Evolutionary conservation across 148 eudicot species (phyloP), one percentile per base, ranked within the genome.

Genomic region (Chenopodium berlandieri): DNA sequence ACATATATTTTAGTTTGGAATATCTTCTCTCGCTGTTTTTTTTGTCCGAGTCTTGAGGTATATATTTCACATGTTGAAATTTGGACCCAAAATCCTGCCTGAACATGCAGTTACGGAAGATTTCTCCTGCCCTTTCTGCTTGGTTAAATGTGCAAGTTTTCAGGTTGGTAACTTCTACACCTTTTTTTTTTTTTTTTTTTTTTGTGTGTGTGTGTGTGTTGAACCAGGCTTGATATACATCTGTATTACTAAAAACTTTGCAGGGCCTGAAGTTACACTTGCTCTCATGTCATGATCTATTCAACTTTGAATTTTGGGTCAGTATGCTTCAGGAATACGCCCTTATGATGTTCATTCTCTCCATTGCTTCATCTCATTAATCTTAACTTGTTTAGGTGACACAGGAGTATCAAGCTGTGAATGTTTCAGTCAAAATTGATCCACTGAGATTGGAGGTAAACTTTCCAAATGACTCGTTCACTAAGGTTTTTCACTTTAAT

Each of bases 121-220:
- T 80, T 96, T 96, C 80, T 78, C 93, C 40, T 96, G 99, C 79
- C 95, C 99, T 50, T 94, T 96, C 85, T 96, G 99, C 89, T 89
- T 96, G 93, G 91, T 92, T 25, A 88, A 90, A 88, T 92, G 98
- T 86, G 92, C 92, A 40, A 91, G 97, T 82, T 96, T 90, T 79
- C 89, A 91, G 99, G 99, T 94, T 82, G 27, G 31, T 81, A 66
- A 78, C 72, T 50, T 76, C n/a, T 75, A 25, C 16, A 1, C 48
- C 62, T 60, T 4, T 27, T 58, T 17, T 58, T 79, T 2, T 34
- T 74, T 32, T 25, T 58, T 79, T 2, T 34, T 74, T 32, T 25
- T 69, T 70, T 54, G 0, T 23, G 23, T 23, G 23, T 23, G 23
- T 23, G 23, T 23, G 23, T 10, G 66, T 32, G 40, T 56, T 76